Base-by-base conservation (phyloP, 306 rosid species). In the Bauhinia variegata region DNA sequence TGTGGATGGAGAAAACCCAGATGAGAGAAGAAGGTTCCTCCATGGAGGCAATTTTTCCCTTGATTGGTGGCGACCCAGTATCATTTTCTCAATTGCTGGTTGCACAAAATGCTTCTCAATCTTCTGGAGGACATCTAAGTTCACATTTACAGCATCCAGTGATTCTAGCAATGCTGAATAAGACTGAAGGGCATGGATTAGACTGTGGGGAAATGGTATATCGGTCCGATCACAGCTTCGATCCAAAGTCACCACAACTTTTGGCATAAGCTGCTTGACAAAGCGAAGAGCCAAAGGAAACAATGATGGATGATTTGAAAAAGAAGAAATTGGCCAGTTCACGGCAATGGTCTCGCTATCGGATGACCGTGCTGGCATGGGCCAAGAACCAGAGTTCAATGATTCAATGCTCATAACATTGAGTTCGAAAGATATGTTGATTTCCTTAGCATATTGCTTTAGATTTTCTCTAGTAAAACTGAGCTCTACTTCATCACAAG, bases 101-200 rank as follows among this genome's bases (percentile, higher is more conserved):
- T 92, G 96, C 51, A 92, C 70, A 55, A 87, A 81, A 78, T 79
- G 87, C 80, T 81, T 82, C 75, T 92, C 98, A 1, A 92, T 92
- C 85, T 84, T 89, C 56, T 87, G 91, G 70, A 84, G 82, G 39
- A 82, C 73, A 33, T 92, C 96, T 0, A 74, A 84, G 65, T 79
- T 87, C 68, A 80, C 87, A 62, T 78, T 89, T 18, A 85, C 89
- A 6, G 92, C 98, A 33, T 89, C 98, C n/a, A 92, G 77, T 0
- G 98, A 92, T 73, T 92, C 98, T 2, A 92, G 86, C 77, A 89
- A 72, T 16, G 85, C 90, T 0, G 89, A 78, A 70, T 84, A 89
- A 37, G 81, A 82, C 47, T 84, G 86, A 16, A 89, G 75, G n/a
- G 78, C 88, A 23, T 85, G 89, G 43, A 81, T 74, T 13, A 85